Percentiles rank a stretch among this genome's conserved stretches.
These are phyloP conservation scores for Yarrowia sp. DNA, from an alignment of 805 yeast genomes.

Conservation along the genomic window DNA sequence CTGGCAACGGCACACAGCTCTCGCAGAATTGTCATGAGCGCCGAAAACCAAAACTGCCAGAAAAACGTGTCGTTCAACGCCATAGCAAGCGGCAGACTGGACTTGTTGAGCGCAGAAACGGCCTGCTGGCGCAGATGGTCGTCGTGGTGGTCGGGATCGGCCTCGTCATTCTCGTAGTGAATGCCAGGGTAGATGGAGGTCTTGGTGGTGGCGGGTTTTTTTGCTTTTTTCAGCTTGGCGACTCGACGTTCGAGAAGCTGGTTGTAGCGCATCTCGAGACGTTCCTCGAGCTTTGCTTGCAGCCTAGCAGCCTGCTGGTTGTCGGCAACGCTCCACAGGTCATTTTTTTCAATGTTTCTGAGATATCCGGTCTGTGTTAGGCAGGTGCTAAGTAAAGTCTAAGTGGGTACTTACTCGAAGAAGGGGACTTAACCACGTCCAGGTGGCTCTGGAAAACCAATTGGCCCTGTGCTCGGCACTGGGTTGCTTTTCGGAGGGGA, in stretches of 20 bases:
- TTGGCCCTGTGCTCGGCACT: background rate
- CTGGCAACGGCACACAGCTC: conserved; percentile 47
- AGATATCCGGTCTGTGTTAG: conserved; percentile 58
- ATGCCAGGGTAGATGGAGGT: conserved; percentile 47
- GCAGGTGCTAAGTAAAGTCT: too few species aligned
- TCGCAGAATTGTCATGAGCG: conserved; percentile 33
- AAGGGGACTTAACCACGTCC: conserved; percentile 65
- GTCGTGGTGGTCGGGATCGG: background rate
- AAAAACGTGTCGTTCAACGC: conserved; percentile 41
- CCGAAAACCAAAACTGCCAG: conserved; percentile 37
- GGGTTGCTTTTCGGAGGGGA: background rate
- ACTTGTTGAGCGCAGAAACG: conserved; percentile 28
- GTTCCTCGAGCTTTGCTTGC: conserved; percentile 35
- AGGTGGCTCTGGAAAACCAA: conserved; percentile 4
- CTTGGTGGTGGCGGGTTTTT: conserved; percentile 25
- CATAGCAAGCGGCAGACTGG: conserved; percentile 31
- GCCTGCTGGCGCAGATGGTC: background rate
- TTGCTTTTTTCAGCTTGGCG: background rate
- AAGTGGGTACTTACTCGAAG: conserved; percentile 69
- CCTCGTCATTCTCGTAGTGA: background rate
- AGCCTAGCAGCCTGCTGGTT: conserved; percentile 42
- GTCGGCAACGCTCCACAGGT: conserved; percentile 45
- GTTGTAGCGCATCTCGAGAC: conserved; percentile 31
- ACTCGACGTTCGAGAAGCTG: conserved; percentile 31
- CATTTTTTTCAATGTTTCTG: conserved; percentile 56